Evolutionary conservation across 495 filamentous ascomycete species (phyloP).

Genomic region (Beverwykella pulmonaria): DNA sequence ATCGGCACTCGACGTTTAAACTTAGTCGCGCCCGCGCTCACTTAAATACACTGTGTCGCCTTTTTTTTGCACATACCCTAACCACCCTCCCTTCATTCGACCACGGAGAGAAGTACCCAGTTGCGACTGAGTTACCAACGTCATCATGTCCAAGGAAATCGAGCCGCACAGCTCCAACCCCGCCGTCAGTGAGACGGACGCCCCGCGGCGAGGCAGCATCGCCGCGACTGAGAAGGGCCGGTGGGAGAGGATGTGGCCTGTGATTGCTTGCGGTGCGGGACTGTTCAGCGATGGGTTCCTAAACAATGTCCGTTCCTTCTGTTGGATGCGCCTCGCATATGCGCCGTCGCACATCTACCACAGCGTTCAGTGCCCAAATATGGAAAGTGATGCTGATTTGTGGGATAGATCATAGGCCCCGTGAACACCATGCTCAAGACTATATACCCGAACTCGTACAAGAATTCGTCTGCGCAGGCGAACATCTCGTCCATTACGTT

Average conservation of each 20-base stretch:
- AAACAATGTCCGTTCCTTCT: slow-evolving; percentile 61
- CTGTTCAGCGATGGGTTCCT: slow-evolving; percentile 91
- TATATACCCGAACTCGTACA: slow-evolving; percentile 68
- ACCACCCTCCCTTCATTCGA: no score
- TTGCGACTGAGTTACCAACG: no score
- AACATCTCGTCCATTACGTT: slow-evolving; percentile 82
- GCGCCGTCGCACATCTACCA: no score
- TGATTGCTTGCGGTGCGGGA: slow-evolving; percentile 83
- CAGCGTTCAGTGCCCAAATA: neutral
- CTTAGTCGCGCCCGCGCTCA: no score
- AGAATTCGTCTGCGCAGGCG: slow-evolving; percentile 62
- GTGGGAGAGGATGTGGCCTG: slow-evolving; percentile 66
- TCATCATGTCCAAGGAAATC: slow-evolving; percentile 30
- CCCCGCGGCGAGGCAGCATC: slow-evolving; percentile 25
- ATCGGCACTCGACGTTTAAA: no score
- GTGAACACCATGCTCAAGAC: slow-evolving; percentile 69
- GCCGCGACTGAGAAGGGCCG: slow-evolving; percentile 25
- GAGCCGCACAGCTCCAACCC: slow-evolving; percentile 8
- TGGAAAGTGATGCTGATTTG: neutral
- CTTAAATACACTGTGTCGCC: no score
- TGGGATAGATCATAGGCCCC: slow-evolving; percentile 72
- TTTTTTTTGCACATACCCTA: no score
- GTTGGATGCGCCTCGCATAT: neutral
- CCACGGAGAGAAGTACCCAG: no score
- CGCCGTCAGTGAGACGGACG: slow-evolving; percentile 1